Conservation (phyloP, 345 rosid genomes). For the Mangifera indica region DNA sequence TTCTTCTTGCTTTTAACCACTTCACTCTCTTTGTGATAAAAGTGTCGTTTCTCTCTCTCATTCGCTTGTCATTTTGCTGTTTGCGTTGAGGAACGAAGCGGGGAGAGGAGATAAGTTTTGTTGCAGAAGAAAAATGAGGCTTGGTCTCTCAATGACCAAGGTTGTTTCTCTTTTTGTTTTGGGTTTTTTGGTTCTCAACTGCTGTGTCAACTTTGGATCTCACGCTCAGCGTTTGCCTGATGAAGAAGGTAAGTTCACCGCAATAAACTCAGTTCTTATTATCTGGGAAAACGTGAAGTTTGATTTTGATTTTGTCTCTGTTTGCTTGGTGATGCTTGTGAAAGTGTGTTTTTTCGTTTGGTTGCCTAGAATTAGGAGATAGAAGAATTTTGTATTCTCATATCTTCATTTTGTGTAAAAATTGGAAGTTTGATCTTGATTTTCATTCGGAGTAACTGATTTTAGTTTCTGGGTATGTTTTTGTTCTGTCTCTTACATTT, state of each 20-base stretch:
- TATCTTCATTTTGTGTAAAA: too few species aligned
- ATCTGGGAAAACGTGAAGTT: not conserved
- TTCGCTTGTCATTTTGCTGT: not conserved
- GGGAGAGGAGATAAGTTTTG: not conserved
- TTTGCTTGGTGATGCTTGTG: not conserved
- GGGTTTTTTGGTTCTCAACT: slow-evolving; percentile 28
- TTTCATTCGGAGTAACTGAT: not conserved
- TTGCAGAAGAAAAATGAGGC: slow-evolving; percentile 27
- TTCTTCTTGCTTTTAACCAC: slow-evolving; percentile 2
- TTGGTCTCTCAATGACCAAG: slow-evolving; percentile 24
- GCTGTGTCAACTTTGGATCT: slow-evolving; percentile 32
- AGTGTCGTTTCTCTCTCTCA: not conserved
- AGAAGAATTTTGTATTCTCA: not conserved
- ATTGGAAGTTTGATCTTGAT: too few species aligned
- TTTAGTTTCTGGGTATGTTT: not conserved
- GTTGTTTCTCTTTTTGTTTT: slow-evolving; percentile 28
- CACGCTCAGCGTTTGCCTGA: slow-evolving; percentile 52
- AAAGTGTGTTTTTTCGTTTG: not conserved
- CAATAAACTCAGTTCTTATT: not conserved
- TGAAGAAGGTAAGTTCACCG: slow-evolving; percentile 47
- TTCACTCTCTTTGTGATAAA: slow-evolving; percentile 1
- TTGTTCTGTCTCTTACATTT: not conserved
- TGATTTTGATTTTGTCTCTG: not conserved
- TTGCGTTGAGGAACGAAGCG: not conserved
- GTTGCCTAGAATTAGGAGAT: slow-evolving; percentile 4